Percentiles rank a stretch among this genome's conserved stretches.
Evolutionary conservation across 106 monocot species (phyloP).

Genomic region (Allium cepa): DNA sequence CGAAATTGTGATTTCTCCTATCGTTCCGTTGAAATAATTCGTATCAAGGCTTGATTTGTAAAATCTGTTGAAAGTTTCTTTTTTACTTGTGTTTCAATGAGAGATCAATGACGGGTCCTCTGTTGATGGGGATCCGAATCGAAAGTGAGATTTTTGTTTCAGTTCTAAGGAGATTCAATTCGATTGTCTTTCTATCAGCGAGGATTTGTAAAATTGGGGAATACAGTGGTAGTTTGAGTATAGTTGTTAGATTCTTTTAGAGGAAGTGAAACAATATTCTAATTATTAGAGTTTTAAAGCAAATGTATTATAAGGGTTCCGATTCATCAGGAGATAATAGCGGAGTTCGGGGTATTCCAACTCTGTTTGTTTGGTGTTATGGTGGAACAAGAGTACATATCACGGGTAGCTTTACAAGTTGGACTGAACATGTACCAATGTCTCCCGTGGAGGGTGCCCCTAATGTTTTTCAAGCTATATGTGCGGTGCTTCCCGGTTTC

Average conservation of each 20-base stretch:
- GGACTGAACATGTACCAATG: constrained; percentile 82
- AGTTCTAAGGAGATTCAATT: neutral
- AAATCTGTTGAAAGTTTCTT: neutral
- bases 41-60: neutral
- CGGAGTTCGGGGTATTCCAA: constrained; percentile 19
- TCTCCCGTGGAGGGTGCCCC: constrained; percentile 82
- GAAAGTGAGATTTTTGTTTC: neutral
- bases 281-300: constrained; percentile 1
- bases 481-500: constrained; percentile 55
- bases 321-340: constrained; percentile 10
- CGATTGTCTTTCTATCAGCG: constrained; percentile 6
- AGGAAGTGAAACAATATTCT: neutral
- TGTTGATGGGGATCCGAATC: constrained; percentile 7
- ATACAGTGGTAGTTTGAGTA: constrained; percentile 24
- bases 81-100: neutral
- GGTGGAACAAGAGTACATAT: constrained; percentile 44
- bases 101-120: constrained; percentile 14
- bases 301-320: constrained; percentile 27
- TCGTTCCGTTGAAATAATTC: neutral
- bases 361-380: constrained; percentile 55
- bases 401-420: constrained; percentile 62
- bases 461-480: constrained; percentile 72
- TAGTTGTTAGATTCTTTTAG: neutral
- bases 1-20: neutral
- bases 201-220: constrained; percentile 15